phyloP scores from a whole-genome alignment of 2,329 filamentous ascomycete species.

The Alternaria triticina region DNA sequence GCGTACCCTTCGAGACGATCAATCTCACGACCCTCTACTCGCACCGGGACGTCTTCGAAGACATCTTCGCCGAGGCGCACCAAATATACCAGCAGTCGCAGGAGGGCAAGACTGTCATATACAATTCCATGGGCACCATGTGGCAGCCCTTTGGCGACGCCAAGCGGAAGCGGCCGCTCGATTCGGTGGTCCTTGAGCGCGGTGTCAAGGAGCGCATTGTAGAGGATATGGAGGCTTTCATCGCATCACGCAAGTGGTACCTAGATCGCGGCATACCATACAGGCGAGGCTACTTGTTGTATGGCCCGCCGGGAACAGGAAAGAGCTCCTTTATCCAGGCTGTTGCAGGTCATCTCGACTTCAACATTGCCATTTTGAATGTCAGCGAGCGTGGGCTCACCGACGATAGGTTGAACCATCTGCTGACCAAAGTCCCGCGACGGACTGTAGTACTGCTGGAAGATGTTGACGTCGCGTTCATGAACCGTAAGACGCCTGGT shows the following conservation, averaged over 20 bases:
- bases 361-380: conserved; percentile 90
- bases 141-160: conserved; percentile 87
- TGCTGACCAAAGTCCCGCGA: conserved; percentile 83
- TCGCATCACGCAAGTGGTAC: conserved; percentile 83
- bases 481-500: conserved; percentile 77
- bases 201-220: conserved; percentile 84
- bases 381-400: conserved; percentile 88
- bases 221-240: conserved; percentile 81
- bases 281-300: conserved; percentile 84
- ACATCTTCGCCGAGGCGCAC: conserved; percentile 88
- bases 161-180: conserved; percentile 82
- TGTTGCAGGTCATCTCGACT: conserved; percentile 88
- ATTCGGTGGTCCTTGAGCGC: conserved; percentile 83
- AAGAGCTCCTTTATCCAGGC: conserved; percentile 98
- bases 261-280: conserved; percentile 94
- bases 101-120: conserved; percentile 93
- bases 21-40: conserved; percentile 91
- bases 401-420: conserved; percentile 84
- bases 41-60: conserved; percentile 86
- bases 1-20: conserved; percentile 92
- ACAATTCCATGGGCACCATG: conserved; percentile 80
- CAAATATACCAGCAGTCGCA: conserved; percentile 77
- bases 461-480: conserved; percentile 90
- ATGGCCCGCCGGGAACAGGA: conserved; percentile 87
- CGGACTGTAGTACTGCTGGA: conserved; percentile 84